Evolutionary conservation across 179 eudicot species (phyloP).

Genomic region (Silene vulgaris): DNA sequence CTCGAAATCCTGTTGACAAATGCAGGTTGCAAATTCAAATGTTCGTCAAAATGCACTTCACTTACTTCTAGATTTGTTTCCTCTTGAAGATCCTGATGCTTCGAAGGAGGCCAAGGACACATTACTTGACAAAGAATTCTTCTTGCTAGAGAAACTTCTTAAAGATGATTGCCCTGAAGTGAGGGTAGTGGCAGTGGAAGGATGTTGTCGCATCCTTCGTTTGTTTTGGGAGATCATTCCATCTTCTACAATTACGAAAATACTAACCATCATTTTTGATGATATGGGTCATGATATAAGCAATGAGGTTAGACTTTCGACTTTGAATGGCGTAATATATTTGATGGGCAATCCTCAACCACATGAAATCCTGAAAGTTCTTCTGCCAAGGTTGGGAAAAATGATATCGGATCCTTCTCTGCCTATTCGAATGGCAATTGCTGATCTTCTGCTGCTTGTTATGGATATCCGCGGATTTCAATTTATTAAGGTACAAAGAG

Average conservation of each 20-base stretch:
- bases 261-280: conserved; percentile 64
- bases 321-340: conserved; percentile 72
- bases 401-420: conserved; percentile 58
- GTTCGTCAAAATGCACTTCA: conserved; percentile 90
- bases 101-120: conserved; percentile 80
- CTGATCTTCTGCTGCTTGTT: conserved; percentile 65
- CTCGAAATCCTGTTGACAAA: not conserved
- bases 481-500: conserved; percentile 67
- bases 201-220: conserved; percentile 77
- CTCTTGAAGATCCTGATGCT: conserved; percentile 92
- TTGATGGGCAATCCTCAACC: conserved; percentile 86
- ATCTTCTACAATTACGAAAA: conserved; percentile 70
- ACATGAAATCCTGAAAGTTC: conserved; percentile 85
- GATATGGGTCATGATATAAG: conserved; percentile 59
- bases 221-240: conserved; percentile 95
- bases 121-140: conserved; percentile 68
- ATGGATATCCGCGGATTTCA: conserved; percentile 69
- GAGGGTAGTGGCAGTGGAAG: conserved; percentile 88
- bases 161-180: conserved; percentile 85
- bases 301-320: conserved; percentile 78
- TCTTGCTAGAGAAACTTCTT: conserved; percentile 68
- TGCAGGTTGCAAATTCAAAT: conserved; percentile 91
- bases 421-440: conserved; percentile 55
- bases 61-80: conserved; percentile 81
- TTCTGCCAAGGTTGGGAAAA: conserved; percentile 67